Base-by-base conservation (phyloP, 2,329 filamentous ascomycete genomes). In the Paraphoma chrysanthemicola region DNA sequence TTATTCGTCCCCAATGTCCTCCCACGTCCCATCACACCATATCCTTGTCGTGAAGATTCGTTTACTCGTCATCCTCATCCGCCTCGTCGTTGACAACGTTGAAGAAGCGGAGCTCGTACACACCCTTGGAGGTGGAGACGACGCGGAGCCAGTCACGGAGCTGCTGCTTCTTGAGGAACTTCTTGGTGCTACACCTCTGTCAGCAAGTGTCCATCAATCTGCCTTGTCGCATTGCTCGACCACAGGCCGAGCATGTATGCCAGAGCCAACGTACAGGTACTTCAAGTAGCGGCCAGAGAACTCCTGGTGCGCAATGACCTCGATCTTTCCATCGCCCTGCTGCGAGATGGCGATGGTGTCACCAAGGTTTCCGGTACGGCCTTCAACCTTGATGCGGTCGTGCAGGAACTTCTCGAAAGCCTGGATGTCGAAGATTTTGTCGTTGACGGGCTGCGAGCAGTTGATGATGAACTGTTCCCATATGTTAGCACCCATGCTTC, bases 151-250 rank as follows among this genome's bases (percentile, higher is more conserved):
- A 99, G 88, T 99, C 95, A 85, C 95, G 92, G 81, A 99, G 92
- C 89, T 98, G 94, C 88, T 97, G 92, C 92, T 99, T 99, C 93
- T 99, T 99, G 83, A 99, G 90, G 90, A 97, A 99, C 89, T 99
- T 99, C 92, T 99, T 99, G 82, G 95, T 99, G 81, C 92, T 96
- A 70, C 47, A 60, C 12, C 39, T n/a, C n/a, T 42, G 38, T 71
- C 50, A 70, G 62, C 38, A 46, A 51, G 36, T 47, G 31, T 49
- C 38, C 30, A 29, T 23, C 23, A 23, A 23, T 23, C 23, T 5
- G 5, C 23, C 23, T 23, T 23, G 23, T 23, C 23, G 23, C 16
- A 55, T 3, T 18, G 16, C 23, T 16, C 36, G 14, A 8, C 28
- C 9, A 4, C n/a, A 5, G 6, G n/a, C 9, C 7, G 6, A 9